Conservation (phyloP, 75 land plant species). For the Adiantum capillusveneris region DNA sequence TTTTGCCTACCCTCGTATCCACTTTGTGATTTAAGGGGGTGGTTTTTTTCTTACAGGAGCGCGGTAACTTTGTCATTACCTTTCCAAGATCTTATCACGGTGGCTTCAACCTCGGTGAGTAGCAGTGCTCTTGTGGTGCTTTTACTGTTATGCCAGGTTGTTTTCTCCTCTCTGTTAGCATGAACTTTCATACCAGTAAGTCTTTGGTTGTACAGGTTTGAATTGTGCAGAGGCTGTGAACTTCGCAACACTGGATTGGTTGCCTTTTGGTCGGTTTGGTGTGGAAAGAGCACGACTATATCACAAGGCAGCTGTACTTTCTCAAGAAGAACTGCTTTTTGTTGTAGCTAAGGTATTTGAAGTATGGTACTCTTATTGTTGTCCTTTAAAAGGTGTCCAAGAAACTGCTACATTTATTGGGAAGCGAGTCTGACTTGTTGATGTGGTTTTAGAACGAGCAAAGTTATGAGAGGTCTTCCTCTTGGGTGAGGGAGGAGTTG, state of each 20-base stretch:
- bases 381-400: neutral
- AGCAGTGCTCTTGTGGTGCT: neutral
- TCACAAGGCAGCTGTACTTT: constrained; percentile 84
- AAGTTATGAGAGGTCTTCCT: constrained; percentile 19
- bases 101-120: constrained; percentile 88
- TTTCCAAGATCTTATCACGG: constrained; percentile 94
- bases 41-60: constrained; percentile 46
- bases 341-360: constrained; percentile 79
- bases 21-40: constrained; percentile 4
- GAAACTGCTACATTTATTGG: no score
- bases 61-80: constrained; percentile 93
- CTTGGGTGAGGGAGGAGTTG: constrained; percentile 58
- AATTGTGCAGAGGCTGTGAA: constrained; percentile 99
- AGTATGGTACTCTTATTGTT: neutral
- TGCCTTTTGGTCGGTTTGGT: constrained; percentile 86
- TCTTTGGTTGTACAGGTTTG: constrained; percentile 46
- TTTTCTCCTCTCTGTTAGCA: neutral
- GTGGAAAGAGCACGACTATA: constrained; percentile 64
- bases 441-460: constrained; percentile 17
- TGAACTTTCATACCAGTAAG: neutral
- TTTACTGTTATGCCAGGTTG: neutral
- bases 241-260: constrained; percentile 98
- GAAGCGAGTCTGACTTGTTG: no score
- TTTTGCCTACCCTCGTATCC: no score
- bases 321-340: constrained; percentile 91